Percentiles rank a stretch among this genome's conserved stretches.
These are phyloP conservation scores for Fabrea salina DNA, from an alignment of 169 alveolate genomes.

Conservation along the genomic window DNA sequence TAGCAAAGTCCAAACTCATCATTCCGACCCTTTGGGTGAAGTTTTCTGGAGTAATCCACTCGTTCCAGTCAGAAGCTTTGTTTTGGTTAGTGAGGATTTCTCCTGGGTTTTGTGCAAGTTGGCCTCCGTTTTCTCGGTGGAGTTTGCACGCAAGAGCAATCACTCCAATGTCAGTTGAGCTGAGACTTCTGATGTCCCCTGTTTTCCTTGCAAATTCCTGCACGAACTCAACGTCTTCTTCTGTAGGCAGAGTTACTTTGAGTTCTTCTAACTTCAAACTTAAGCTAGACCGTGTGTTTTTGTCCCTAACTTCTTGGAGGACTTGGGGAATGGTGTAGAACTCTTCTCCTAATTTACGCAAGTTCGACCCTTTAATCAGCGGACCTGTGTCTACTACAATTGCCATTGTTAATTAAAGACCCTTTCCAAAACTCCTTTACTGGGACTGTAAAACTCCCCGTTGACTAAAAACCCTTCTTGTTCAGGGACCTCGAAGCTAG, in stretches of 20 bases:
- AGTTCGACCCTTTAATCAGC: conserved; percentile 35
- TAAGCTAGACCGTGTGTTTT: conserved; percentile 46
- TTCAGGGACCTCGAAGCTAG: too few relatives aligned
- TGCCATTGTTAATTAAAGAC: background rate
- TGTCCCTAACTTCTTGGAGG: conserved; percentile 64
- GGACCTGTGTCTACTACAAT: conserved; percentile 71
- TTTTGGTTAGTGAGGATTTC: conserved; percentile 14
- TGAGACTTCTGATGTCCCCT: conserved; percentile 53
- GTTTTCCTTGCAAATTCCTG: conserved; percentile 53
- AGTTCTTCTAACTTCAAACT: conserved; percentile 32
- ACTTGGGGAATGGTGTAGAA: conserved; percentile 57
- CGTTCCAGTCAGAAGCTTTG: conserved; percentile 41
- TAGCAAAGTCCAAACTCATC: conserved; percentile 75
- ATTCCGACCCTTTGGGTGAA: conserved; percentile 54
- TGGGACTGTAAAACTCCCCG: too few relatives aligned
- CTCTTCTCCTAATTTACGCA: conserved; percentile 37
- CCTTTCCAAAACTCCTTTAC: background rate
- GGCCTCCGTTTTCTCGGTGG: conserved; percentile 39
- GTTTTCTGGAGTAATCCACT: conserved; percentile 78
- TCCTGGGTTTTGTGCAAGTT: conserved; percentile 34
- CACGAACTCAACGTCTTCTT: conserved; percentile 43
- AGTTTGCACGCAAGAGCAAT: conserved; percentile 53
- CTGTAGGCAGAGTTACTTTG: conserved; percentile 38
- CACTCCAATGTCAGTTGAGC: conserved; percentile 51
- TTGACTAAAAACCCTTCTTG: too few relatives aligned